Evolutionary conservation across 129 eudicot species (phyloP).

Genomic region (Heracleum sosnowskyi): DNA sequence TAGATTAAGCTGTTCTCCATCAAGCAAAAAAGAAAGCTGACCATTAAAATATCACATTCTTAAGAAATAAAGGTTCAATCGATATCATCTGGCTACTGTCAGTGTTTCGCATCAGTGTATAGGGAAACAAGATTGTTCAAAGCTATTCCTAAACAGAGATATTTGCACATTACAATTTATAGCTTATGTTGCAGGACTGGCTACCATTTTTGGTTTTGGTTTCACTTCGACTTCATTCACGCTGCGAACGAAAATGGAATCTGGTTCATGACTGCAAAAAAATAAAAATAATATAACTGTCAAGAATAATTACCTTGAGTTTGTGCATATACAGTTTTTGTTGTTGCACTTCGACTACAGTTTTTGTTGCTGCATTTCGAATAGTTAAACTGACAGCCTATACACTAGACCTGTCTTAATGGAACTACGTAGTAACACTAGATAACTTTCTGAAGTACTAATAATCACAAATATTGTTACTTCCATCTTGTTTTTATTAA

Average conservation of each 20-base stretch:
- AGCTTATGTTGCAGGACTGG: constrained; percentile 62
- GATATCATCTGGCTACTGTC: constrained; percentile 12
- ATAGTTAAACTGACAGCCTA: background rate
- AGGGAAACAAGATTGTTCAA: background rate
- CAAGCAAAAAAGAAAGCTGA: background rate
- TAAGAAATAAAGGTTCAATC: background rate
- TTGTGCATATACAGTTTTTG: background rate
- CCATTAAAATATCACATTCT: background rate
- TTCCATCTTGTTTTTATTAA: background rate
- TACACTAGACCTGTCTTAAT: background rate
- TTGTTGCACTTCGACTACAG: background rate
- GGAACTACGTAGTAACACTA: background rate
- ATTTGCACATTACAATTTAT: constrained; percentile 22
- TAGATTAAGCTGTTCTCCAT: background rate
- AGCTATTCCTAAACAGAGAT: constrained; percentile 5
- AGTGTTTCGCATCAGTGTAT: background rate
- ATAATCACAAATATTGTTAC: background rate
- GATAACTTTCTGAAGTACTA: background rate
- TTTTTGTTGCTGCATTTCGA: background rate
- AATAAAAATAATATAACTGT: background rate
- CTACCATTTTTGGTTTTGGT: constrained; percentile 76
- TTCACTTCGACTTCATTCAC: constrained; percentile 70
- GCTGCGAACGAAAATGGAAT: constrained; percentile 50
- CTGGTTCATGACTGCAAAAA: constrained; percentile 81
- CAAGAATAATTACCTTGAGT: background rate